Evolutionary conservation across 805 yeast genomes (phyloP).

Genomic region (Pichia manshurica): DNA sequence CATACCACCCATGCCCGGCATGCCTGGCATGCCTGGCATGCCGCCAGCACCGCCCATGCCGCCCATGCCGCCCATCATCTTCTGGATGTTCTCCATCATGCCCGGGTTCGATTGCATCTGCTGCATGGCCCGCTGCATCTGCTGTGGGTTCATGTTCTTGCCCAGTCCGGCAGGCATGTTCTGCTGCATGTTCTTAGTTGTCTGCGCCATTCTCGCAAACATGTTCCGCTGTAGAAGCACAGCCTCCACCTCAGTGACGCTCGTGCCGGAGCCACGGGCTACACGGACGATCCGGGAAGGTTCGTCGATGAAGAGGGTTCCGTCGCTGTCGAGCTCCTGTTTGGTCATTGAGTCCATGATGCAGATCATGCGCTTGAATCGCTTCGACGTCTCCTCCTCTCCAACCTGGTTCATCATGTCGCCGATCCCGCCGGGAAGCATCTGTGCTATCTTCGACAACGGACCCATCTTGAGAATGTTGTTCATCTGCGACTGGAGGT

Average conservation of each 20-base stretch:
- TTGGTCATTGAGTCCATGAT: conserved; percentile 96
- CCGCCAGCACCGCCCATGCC: conserved; percentile 63
- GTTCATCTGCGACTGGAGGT: conserved; percentile 90
- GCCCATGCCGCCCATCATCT: conserved; percentile 63
- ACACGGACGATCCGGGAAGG: conserved; percentile 85
- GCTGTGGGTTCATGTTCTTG: conserved; percentile 27
- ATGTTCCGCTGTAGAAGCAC: conserved; percentile 83
- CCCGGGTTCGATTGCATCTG: conserved; percentile 66
- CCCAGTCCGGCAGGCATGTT: conserved; percentile 42
- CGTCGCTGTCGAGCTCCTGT: conserved; percentile 86
- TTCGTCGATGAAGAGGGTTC: conserved; percentile 67
- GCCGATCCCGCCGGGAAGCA: conserved; percentile 90
- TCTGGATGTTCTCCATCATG: conserved; percentile 68
- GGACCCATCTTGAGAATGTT: conserved; percentile 97
- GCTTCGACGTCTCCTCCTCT: conserved; percentile 83
- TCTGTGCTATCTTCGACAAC: conserved; percentile 82
- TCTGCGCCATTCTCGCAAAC: conserved; percentile 91
- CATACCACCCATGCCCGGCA: conserved; percentile 24
- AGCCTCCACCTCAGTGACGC: conserved; percentile 89
- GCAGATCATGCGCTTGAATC: conserved; percentile 81
- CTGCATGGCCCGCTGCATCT: conserved; percentile 45
- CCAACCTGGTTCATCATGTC: conserved; percentile 80
- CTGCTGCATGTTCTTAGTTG: conserved; percentile 47
- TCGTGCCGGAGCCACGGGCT: conserved; percentile 91
- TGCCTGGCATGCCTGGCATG: conserved; percentile 36